phyloP scores from a whole-genome alignment of 2,329 filamentous ascomycete species.

The Ilyonectria destructans region DNA sequence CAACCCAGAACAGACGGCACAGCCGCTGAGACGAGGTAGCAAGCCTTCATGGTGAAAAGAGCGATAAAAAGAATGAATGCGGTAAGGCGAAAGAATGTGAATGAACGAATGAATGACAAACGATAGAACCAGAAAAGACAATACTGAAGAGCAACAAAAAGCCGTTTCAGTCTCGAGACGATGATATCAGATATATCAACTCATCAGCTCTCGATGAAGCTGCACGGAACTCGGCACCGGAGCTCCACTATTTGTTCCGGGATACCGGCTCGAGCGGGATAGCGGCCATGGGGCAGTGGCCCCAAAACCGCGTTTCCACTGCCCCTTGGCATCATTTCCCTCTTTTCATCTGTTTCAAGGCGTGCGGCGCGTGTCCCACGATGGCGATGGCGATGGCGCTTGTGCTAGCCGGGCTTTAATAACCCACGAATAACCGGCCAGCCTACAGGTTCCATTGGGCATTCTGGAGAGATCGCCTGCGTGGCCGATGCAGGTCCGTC shows the following conservation, averaged over 20 bases:
- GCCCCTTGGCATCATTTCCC: slow-evolving; percentile 9
- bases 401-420: background rate
- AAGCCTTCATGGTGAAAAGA: slow-evolving; percentile 24
- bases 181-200: background rate
- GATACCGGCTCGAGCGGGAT: slow-evolving; percentile 12
- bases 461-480: no score
- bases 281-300: background rate
- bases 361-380: background rate
- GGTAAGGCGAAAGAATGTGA: background rate
- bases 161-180: background rate
- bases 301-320: background rate
- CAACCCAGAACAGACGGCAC: slow-evolving; percentile 27
- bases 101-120: slow-evolving; percentile 13
- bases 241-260: background rate
- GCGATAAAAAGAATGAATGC: background rate
- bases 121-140: background rate
- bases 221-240: slow-evolving; percentile 11
- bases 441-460: background rate
- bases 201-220: background rate
- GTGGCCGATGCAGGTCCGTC: no score
- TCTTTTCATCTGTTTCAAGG: slow-evolving; percentile 1
- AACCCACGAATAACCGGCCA: background rate
- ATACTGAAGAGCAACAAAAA: slow-evolving; percentile 1
- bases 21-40: slow-evolving; percentile 22
- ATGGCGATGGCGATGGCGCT: background rate